A percentile compares a stretch with the other conserved stretches of the same genome.
phyloP scores from a whole-genome alignment of 2,329 filamentous ascomycete genomes.

The Fusarium algeriense region DNA sequence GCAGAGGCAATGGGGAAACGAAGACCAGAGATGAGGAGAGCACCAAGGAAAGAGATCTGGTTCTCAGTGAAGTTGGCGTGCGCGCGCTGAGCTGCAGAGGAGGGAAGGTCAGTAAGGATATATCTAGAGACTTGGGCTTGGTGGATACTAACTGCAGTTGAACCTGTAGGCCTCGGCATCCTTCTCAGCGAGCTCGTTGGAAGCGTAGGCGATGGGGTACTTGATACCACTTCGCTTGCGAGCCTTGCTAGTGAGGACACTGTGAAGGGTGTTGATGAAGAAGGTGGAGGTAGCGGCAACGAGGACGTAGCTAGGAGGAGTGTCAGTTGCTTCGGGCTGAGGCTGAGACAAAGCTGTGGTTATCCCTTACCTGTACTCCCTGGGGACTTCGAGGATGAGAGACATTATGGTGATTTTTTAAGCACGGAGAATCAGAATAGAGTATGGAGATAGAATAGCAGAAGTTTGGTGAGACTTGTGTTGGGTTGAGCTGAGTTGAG shows the following conservation, averaged over 20 bases:
- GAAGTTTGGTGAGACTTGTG: neutral
- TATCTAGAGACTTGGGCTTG: neutral
- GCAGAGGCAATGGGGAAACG: slow-evolving; percentile 65
- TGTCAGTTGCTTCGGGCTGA: slow-evolving; percentile 7
- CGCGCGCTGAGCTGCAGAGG: slow-evolving; percentile 64
- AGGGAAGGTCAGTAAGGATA: slow-evolving; percentile 10
- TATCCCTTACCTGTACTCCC: slow-evolving; percentile 63
- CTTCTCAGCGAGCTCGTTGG: slow-evolving; percentile 65
- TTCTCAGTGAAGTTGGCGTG: slow-evolving; percentile 75
- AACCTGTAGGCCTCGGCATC: slow-evolving; percentile 67
- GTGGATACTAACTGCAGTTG: slow-evolving; percentile 67
- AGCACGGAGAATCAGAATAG: neutral
- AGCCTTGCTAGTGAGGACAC: slow-evolving; percentile 58
- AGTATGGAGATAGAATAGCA: neutral
- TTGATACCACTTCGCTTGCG: slow-evolving; percentile 66
- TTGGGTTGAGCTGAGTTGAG: neutral
- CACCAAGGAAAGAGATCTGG: slow-evolving; percentile 63
- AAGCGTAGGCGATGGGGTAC: slow-evolving; percentile 71
- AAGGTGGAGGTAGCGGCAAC: slow-evolving; percentile 67
- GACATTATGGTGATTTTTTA: slow-evolving; percentile 54
- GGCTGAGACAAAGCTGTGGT: neutral
- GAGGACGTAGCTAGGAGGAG: slow-evolving; percentile 68
- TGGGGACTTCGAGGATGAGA: slow-evolving; percentile 58
- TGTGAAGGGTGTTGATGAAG: slow-evolving; percentile 69
- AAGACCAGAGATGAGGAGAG: slow-evolving; percentile 68